Conservation (phyloP, 2,329 filamentous ascomycete species). For the Harringtonia aguacate region DNA sequence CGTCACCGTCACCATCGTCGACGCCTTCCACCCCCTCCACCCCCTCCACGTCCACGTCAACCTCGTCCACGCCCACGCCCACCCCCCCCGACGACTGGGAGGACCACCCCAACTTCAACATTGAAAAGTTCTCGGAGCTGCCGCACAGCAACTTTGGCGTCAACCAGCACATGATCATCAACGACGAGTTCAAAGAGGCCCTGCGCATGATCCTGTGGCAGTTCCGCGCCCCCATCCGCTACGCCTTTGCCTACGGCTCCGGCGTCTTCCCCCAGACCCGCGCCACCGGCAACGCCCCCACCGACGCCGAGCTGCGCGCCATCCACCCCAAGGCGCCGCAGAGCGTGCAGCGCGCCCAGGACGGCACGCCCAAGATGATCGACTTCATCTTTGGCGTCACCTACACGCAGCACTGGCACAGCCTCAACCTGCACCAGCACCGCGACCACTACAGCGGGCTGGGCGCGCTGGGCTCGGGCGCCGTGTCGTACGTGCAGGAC, state of each 20-base stretch:
- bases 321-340: constrained; percentile 75
- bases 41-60: constrained; percentile 8
- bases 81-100: constrained; percentile 51
- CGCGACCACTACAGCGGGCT: constrained; percentile 86
- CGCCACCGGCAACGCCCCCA: constrained; percentile 37
- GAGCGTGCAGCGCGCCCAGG: constrained; percentile 74
- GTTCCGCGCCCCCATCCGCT: constrained; percentile 86
- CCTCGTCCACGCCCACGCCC: constrained; percentile 5
- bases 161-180: constrained; percentile 94
- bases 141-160: constrained; percentile 76
- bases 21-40: constrained; percentile 3
- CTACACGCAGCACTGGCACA: constrained; percentile 94
- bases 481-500: constrained; percentile 80
- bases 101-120: constrained; percentile 58
- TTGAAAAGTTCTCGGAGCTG: constrained; percentile 64
- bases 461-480: constrained; percentile 70
- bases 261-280: constrained; percentile 80
- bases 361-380: constrained; percentile 88
- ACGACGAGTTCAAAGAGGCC: constrained; percentile 88
- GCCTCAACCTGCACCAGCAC: constrained; percentile 79
- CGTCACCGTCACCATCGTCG: constrained; percentile 2
- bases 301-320: constrained; percentile 46
- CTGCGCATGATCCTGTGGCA: constrained; percentile 80
- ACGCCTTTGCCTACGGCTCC: constrained; percentile 95
- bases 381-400: constrained; percentile 97